Base-by-base conservation (phyloP, 257 asterid species). In the Nicotiana noctiflora region DNA sequence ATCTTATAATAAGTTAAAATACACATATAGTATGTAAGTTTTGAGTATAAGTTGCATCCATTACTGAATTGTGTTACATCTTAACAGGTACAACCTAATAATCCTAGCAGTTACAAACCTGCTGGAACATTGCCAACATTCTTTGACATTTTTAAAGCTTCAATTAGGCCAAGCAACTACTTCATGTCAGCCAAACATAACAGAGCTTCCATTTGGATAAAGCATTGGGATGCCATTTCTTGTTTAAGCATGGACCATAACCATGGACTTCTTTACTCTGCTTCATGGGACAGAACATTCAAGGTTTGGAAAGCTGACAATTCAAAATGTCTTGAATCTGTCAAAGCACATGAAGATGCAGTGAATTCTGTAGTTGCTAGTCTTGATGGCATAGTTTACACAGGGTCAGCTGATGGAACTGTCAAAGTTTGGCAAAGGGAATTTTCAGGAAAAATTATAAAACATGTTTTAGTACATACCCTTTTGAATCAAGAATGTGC, bases 341-440 rank as follows among this genome's bases (percentile, higher is more conserved):
- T 83, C 4, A 53, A 63, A 6, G 86, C 86, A 0, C 86, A 84
- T 34, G 86, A 84, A 8, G 86, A 84, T 9, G 84, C 84, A 3
- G 84, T 84, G 3, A 84, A 80, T 68, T 76, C 86, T 2, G 80
- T 84, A 4, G 84, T 76, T 1, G 84, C 80, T 34, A 76, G 84
- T 52, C 65, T 68, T 56, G 86, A 84, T 23, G 86, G 86, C 17
- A 13, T 80, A 25, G 82, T 84, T 0, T 84, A 80, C 0, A 76
- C 80, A 1, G 84, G 84, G 2, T 84, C 86, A 13, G 86, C 86
- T 11, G 86, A 84, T 65, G 86, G 86, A 10, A 76, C 75, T 1
- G 80, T 84, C n/a, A 84, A 84, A 18, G 81, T 76, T 0, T 84
- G 86, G 86, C 76, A 65, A 29, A 75, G 86, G 18, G 86, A 84